phyloP scores from a whole-genome alignment of 2,329 filamentous ascomycete genomes.

The Paramyrothecium sp. region DNA sequence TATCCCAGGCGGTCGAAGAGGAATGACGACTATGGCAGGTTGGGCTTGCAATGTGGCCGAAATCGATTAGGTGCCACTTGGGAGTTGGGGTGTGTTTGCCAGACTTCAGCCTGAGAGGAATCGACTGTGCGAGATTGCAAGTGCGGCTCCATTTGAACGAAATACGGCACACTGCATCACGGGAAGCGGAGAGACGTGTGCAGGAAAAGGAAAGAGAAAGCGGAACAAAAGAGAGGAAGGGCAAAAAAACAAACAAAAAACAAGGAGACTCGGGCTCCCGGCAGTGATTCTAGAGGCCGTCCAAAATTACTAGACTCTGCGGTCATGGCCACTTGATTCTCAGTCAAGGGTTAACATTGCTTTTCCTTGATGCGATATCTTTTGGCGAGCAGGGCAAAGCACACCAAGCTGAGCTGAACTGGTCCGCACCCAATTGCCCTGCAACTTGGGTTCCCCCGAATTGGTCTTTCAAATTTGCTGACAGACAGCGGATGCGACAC shows the following conservation, averaged over 20 bases:
- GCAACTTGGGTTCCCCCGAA: too few relatives aligned
- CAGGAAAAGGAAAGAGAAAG: neutral
- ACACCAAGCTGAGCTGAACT: neutral
- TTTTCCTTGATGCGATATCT: neutral
- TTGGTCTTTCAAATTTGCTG: too few relatives aligned
- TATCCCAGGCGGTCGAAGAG: conserved; percentile 17
- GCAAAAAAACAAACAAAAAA: too few relatives aligned
- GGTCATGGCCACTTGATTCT: neutral
- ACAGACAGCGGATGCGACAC: too few relatives aligned
- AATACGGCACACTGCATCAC: conserved; percentile 2
- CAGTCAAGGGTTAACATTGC: neutral
- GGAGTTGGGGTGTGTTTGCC: neutral
- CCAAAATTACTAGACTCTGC: neutral
- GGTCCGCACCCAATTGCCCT: neutral
- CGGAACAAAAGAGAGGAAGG: neutral
- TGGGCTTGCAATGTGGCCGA: conserved; percentile 24
- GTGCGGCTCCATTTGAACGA: neutral
- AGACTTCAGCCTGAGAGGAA: neutral
- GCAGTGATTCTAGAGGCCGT: neutral
- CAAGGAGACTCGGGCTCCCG: neutral
- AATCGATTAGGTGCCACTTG: conserved; percentile 12
- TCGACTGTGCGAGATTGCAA: conserved; percentile 1
- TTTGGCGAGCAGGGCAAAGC: neutral
- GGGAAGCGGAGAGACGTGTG: neutral
- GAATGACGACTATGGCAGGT: conserved; percentile 12